These are phyloP conservation scores for Senecio squalidus DNA, from an alignment of 140 eudicot species.

Conservation along the genomic window DNA sequence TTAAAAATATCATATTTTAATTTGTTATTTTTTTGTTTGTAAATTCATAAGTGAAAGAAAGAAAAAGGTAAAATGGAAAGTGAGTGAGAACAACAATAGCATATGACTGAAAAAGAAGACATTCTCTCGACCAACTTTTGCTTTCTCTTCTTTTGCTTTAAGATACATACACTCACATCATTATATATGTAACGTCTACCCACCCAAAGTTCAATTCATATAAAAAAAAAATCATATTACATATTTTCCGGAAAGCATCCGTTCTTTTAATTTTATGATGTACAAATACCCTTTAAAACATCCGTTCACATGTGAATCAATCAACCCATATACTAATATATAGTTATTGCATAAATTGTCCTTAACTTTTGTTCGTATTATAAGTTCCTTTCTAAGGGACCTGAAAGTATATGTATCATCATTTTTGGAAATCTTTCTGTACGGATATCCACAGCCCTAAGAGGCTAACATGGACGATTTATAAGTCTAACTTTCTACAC, in stretches of 20 bases:
- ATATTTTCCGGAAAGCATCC: neutral
- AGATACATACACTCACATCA: constrained; percentile 14
- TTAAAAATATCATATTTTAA: too few relatives aligned
- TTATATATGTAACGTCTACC: constrained; percentile 19
- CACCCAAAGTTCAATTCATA: neutral
- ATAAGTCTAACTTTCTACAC: too few relatives aligned
- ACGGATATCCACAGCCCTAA: too few relatives aligned
- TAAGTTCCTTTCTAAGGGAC: too few relatives aligned
- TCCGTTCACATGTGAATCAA: neutral
- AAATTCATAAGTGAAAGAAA: neutral
- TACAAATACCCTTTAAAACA: neutral
- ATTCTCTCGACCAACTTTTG: constrained; percentile 33
- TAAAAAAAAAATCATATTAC: neutral
- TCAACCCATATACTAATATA: neutral
- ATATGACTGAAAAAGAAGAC: constrained; percentile 20
- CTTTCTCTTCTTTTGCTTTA: constrained; percentile 34
- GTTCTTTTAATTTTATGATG: neutral
- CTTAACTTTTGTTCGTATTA: too few relatives aligned
- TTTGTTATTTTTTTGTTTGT: too few relatives aligned
- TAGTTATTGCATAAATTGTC: too few relatives aligned
- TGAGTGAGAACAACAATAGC: constrained; percentile 25
- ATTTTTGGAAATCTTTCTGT: too few relatives aligned
- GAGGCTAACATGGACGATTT: too few relatives aligned
- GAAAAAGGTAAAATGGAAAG: neutral
- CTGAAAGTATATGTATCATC: too few relatives aligned